Conservation (phyloP, 1,284 basidiomycete species). For the Gomphus sp. region DNA sequence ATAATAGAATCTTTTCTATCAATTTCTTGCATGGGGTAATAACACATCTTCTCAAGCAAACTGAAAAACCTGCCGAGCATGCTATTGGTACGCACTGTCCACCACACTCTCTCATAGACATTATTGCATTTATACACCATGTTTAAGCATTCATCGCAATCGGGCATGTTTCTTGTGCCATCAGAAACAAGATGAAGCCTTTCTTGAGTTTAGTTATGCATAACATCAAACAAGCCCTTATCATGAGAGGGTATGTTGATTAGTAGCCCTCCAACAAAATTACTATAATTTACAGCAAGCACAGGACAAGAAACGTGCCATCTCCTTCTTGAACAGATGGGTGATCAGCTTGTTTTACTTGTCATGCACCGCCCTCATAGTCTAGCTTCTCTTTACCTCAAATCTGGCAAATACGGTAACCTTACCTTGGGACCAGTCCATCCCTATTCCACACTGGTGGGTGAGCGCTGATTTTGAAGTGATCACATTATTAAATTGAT, state of each 20-base stretch:
- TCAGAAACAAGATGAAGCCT: constrained; percentile 91
- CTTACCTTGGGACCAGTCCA: background rate
- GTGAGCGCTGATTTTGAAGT: too few relatives aligned
- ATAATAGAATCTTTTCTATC: constrained; percentile 83
- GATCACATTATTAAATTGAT: too few relatives aligned
- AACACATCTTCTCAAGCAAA: constrained; percentile 82
- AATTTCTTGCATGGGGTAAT: constrained; percentile 88
- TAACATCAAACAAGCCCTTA: constrained; percentile 84
- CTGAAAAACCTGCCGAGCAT: constrained; percentile 85
- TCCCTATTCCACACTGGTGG: too few relatives aligned
- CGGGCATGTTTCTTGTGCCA: constrained; percentile 87
- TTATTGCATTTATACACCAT: constrained; percentile 4
- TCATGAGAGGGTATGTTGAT: constrained; percentile 65
- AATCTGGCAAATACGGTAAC: background rate
- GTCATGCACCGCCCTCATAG: background rate
- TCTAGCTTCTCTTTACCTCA: background rate
- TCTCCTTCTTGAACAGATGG: constrained; percentile 28
- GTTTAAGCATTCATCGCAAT: constrained; percentile 86
- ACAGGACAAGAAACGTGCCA: constrained; percentile 85
- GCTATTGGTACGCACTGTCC: constrained; percentile 56
- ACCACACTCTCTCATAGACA: background rate
- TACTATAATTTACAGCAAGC: constrained; percentile 10
- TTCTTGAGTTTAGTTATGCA: constrained; percentile 91
- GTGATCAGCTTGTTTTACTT: background rate
- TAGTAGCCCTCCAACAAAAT: background rate